phyloP scores from a whole-genome alignment of 768 basidiomycete genomes.

The Cystobasidium onofrii region DNA sequence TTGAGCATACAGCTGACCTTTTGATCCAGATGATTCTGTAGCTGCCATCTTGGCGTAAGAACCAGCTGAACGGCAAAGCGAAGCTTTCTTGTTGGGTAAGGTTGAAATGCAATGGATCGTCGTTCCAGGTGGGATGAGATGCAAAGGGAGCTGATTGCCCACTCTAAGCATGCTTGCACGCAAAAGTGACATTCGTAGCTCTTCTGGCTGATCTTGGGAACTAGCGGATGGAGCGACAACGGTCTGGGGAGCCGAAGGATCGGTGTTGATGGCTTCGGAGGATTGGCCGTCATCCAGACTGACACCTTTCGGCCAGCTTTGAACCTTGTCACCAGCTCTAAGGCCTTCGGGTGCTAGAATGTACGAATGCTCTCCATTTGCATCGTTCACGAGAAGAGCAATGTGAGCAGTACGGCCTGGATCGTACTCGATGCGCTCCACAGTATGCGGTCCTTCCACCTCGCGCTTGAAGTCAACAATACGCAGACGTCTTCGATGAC shows the following conservation, averaged over 20 bases:
- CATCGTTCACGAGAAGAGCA: conserved; percentile 66
- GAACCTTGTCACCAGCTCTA: conserved; percentile 75
- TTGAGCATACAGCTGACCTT: conserved; percentile 62
- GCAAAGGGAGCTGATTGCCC: conserved; percentile 86
- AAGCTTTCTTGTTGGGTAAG: conserved; percentile 62
- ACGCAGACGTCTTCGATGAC: conserved; percentile 77
- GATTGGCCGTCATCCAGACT: conserved; percentile 23
- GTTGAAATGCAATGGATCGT: conserved; percentile 79
- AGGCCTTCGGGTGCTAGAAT: conserved; percentile 86
- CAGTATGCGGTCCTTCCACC: conserved; percentile 74
- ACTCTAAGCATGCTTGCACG: conserved; percentile 74
- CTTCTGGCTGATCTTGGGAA: conserved; percentile 20
- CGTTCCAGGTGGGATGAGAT: conserved; percentile 85
- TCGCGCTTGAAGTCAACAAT: conserved; percentile 73
- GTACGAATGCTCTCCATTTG: conserved; percentile 60
- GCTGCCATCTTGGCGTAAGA: conserved; percentile 71
- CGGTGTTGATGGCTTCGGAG: neutral
- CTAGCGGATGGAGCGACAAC: conserved; percentile 33
- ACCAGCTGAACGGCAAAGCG: conserved; percentile 84
- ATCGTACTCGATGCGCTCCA: conserved; percentile 93
- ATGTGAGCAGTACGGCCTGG: conserved; percentile 90
- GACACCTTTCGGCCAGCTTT: conserved; percentile 59
- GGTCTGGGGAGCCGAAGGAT: conserved; percentile 38
- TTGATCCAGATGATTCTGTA: conserved; percentile 52
- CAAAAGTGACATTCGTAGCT: conserved; percentile 47